These are phyloP conservation scores for Picochlorum sp. DNA, from an alignment of 139 green algal genomes.

Conservation along the genomic window DNA sequence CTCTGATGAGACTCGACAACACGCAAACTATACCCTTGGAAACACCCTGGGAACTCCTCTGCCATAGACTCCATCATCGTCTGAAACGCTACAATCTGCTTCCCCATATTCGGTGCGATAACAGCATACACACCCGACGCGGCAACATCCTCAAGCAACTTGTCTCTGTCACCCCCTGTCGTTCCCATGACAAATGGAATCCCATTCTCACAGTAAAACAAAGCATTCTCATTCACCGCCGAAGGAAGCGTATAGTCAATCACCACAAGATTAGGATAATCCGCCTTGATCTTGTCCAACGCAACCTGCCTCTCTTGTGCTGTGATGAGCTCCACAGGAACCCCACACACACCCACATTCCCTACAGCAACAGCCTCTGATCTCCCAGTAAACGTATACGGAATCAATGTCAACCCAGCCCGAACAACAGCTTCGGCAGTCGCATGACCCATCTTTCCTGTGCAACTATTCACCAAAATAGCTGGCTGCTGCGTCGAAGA, in stretches of 20 bases:
- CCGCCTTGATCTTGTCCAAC: slow-evolving; percentile 36
- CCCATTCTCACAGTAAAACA: slow-evolving; percentile 70
- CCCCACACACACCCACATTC: slow-evolving; percentile 42
- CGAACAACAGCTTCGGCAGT: slow-evolving; percentile 70
- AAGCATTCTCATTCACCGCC: slow-evolving; percentile 78
- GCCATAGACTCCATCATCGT: slow-evolving; percentile 90
- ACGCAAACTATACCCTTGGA: slow-evolving; percentile 80
- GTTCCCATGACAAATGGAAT: slow-evolving; percentile 99
- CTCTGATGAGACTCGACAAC: slow-evolving; percentile 93
- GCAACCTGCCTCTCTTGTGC: slow-evolving; percentile 36
- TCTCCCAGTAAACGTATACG: slow-evolving; percentile 67
- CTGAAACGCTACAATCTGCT: slow-evolving; percentile 89
- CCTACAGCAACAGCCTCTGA: slow-evolving; percentile 48
- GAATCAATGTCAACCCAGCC: slow-evolving; percentile 68
- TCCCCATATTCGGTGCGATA: slow-evolving; percentile 98
- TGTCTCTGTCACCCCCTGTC: slow-evolving; percentile 84
- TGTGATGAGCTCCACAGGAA: slow-evolving; percentile 51
- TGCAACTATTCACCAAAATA: slow-evolving; percentile 78
- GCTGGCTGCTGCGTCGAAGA: slow-evolving; percentile 10
- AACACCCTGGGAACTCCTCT: slow-evolving; percentile 87
- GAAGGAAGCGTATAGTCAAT: slow-evolving; percentile 94
- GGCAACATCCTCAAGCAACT: slow-evolving; percentile 54
- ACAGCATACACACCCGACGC: slow-evolving; percentile 71
- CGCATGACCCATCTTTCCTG: slow-evolving; percentile 87
- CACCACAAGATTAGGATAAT: slow-evolving; percentile 76